These are phyloP conservation scores for Diaporthe ilicicola DNA, from an alignment of 2,329 filamentous ascomycete species.

Conservation along the genomic window DNA sequence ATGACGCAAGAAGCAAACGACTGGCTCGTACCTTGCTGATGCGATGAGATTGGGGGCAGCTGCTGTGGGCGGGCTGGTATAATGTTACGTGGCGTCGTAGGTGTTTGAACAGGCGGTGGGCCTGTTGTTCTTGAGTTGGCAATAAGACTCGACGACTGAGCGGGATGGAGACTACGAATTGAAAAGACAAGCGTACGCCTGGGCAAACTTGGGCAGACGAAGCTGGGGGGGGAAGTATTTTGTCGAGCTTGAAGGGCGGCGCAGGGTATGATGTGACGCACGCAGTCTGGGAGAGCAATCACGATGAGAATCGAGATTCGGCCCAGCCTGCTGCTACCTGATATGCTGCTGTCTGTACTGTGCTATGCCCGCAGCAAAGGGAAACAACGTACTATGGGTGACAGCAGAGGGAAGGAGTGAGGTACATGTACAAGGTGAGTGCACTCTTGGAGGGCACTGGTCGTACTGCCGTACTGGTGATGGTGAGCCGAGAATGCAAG, in stretches of 20 bases:
- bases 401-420: background rate
- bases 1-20: conserved; percentile 12
- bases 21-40: background rate
- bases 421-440: background rate
- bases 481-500: background rate
- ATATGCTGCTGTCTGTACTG: background rate
- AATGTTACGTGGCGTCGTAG: background rate
- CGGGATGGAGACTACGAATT: background rate
- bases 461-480: background rate
- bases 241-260: background rate
- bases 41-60: background rate
- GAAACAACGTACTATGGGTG: too few species aligned
- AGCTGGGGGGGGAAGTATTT: conserved; percentile 9
- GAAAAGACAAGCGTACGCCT: background rate
- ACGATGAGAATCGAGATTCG: conserved; percentile 32
- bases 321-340: background rate
- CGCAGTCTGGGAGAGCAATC: conserved; percentile 24
- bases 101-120: background rate
- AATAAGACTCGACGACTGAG: background rate
- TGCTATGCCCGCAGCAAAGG: background rate
- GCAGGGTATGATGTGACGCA: conserved; percentile 25
- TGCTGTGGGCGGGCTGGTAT: background rate
- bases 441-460: background rate
- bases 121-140: background rate
- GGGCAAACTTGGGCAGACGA: background rate